These are phyloP conservation scores for Polygonum maritimum DNA, from an alignment of 148 eudicot species.

Conservation along the genomic window DNA sequence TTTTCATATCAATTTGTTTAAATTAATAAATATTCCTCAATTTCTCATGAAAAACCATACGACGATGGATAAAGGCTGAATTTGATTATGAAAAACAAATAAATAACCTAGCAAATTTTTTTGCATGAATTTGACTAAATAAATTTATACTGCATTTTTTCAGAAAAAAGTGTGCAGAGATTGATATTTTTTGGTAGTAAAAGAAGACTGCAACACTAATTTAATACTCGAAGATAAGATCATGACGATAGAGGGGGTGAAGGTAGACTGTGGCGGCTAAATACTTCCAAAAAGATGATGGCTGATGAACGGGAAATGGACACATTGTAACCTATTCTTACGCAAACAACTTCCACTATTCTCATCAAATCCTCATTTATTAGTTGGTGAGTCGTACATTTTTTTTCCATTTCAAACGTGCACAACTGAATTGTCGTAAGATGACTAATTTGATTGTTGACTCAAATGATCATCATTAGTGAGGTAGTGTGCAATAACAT, in stretches of 20 bases:
- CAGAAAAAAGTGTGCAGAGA: too few species aligned
- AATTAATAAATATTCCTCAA: too few species aligned
- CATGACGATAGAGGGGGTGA: neutral
- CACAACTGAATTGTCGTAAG: neutral
- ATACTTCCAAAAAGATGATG: neutral
- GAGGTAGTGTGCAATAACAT: neutral
- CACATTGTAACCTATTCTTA: neutral
- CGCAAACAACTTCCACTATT: neutral
- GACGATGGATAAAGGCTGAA: too few species aligned
- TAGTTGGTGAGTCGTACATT: neutral
- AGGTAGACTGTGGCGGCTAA: constrained; percentile 5
- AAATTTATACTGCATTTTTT: too few species aligned
- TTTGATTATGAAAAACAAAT: too few species aligned
- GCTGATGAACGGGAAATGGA: neutral
- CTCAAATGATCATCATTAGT: neutral
- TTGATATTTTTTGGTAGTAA: neutral
- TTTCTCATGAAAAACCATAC: too few species aligned
- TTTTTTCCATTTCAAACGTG: neutral
- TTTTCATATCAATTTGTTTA: too few species aligned
- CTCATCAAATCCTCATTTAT: neutral
- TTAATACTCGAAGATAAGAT: neutral
- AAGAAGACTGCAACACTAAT: neutral
- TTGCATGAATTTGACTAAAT: too few species aligned
- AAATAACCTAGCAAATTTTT: too few species aligned
- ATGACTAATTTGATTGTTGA: too few species aligned